A percentile compares a stretch with the other conserved stretches of the same genome.
Conservation (phyloP, 2,329 filamentous ascomycete species). For the Allantophomopsis cytisporea region DNA sequence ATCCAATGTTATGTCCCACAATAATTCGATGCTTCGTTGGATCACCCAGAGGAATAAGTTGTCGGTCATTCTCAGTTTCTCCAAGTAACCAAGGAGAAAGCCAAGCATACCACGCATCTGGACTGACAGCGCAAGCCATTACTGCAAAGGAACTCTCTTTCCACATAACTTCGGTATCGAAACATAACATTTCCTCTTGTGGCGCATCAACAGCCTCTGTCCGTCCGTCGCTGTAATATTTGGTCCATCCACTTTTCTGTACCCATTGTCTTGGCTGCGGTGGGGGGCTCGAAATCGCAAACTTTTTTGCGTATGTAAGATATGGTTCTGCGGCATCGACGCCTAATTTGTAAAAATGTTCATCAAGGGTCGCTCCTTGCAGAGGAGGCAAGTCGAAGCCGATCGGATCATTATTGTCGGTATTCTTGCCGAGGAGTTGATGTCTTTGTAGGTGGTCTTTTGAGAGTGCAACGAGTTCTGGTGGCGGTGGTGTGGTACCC, state of each 20-base stretch:
- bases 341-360: constrained; percentile 86
- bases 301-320: constrained; percentile 59
- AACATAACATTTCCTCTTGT: constrained; percentile 70
- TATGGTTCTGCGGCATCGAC: constrained; percentile 80
- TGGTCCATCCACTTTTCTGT: constrained; percentile 80
- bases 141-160: constrained; percentile 85
- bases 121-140: constrained; percentile 89
- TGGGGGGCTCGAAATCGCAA: constrained; percentile 44
- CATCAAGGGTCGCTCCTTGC: constrained; percentile 71
- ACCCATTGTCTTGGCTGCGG: constrained; percentile 59
- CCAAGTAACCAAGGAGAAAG: constrained; percentile 87
- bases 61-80: constrained; percentile 62
- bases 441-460: constrained; percentile 74
- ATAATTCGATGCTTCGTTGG: constrained; percentile 60
- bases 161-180: constrained; percentile 96
- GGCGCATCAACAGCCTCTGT: constrained; percentile 65
- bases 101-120: constrained; percentile 94
- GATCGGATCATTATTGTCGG: constrained; percentile 61
- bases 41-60: constrained; percentile 81
- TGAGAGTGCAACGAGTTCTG: constrained; percentile 66
- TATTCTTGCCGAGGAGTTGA: constrained; percentile 82
- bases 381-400: constrained; percentile 75
- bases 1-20: constrained; percentile 91
- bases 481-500: constrained; percentile 39
- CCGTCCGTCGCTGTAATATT: constrained; percentile 64